phyloP scores from a whole-genome alignment of 139 green algal species.

The Chlorella sp. region DNA sequence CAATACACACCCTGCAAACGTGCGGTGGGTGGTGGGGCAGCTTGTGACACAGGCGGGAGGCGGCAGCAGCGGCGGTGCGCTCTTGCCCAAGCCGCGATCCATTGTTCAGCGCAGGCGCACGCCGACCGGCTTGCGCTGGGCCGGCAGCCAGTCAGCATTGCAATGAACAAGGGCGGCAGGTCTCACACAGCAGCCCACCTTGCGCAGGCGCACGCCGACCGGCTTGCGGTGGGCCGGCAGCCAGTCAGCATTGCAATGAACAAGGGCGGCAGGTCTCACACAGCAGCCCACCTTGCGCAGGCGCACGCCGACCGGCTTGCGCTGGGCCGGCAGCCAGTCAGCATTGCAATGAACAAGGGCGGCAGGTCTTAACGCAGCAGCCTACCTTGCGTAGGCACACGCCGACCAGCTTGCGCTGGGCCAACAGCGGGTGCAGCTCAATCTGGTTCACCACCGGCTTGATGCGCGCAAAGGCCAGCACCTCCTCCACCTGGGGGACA shows the following conservation, averaged over 20 bases:
- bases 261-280: neutral
- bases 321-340: slow-evolving; percentile 38
- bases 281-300: neutral
- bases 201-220: neutral
- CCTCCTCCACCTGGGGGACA: slow-evolving; percentile 60
- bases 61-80: too few species aligned
- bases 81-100: too few species aligned
- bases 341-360: too few species aligned
- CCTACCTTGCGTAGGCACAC: slow-evolving; percentile 67
- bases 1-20: slow-evolving; percentile 64
- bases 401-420: slow-evolving; percentile 81
- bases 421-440: slow-evolving; percentile 83
- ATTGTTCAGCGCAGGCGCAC: too few species aligned
- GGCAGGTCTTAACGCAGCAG: too few species aligned
- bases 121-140: slow-evolving; percentile 63
- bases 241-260: neutral
- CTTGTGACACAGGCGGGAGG: too few species aligned
- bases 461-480: slow-evolving; percentile 62
- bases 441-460: slow-evolving; percentile 82
- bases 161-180: too few species aligned
- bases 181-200: neutral
- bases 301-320: slow-evolving; percentile 45
- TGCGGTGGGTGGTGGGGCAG: neutral
- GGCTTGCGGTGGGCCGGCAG: too few species aligned
- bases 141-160: neutral